Evolutionary conservation across 2,329 filamentous ascomycete species (phyloP).

Genomic region (Venturia aucupariae): DNA sequence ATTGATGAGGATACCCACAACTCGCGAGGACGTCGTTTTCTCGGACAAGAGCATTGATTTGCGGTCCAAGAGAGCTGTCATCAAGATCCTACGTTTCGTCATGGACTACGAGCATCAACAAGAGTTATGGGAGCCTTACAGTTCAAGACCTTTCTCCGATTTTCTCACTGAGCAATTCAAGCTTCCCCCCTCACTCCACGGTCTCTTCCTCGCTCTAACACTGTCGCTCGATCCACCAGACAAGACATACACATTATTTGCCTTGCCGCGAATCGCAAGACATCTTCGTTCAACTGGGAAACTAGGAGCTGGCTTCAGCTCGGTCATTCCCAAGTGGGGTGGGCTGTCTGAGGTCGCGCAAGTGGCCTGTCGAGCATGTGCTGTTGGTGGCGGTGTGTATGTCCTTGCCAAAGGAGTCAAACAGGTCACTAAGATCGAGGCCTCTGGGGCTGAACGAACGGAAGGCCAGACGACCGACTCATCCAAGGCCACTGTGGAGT

Average conservation of each 20-base stretch:
- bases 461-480: conserved; percentile 8
- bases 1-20: conserved; percentile 71
- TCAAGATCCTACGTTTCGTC: conserved; percentile 91
- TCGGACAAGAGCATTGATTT: conserved; percentile 64
- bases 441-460: conserved; percentile 11
- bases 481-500: background rate
- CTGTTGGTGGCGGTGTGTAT: conserved; percentile 86
- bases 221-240: conserved; percentile 53
- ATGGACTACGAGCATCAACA: conserved; percentile 56
- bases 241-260: conserved; percentile 53
- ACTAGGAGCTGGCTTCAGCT: conserved; percentile 82
- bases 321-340: conserved; percentile 88
- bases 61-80: conserved; percentile 74
- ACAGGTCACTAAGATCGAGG: conserved; percentile 16
- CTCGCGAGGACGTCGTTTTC: conserved; percentile 78
- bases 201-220: conserved; percentile 60
- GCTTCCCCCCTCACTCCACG: conserved; percentile 55
- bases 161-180: conserved; percentile 49
- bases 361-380: conserved; percentile 80
- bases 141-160: conserved; percentile 44
- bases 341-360: conserved; percentile 82
- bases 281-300: conserved; percentile 81
- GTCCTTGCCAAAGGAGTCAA: conserved; percentile 65
- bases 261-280: conserved; percentile 62
- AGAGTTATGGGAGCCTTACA: conserved; percentile 50